Percentiles rank a stretch among this genome's conserved stretches.
These are phyloP conservation scores for Kodamaea sagamina DNA, from an alignment of 805 yeast genomes.

Conservation along the genomic window DNA sequence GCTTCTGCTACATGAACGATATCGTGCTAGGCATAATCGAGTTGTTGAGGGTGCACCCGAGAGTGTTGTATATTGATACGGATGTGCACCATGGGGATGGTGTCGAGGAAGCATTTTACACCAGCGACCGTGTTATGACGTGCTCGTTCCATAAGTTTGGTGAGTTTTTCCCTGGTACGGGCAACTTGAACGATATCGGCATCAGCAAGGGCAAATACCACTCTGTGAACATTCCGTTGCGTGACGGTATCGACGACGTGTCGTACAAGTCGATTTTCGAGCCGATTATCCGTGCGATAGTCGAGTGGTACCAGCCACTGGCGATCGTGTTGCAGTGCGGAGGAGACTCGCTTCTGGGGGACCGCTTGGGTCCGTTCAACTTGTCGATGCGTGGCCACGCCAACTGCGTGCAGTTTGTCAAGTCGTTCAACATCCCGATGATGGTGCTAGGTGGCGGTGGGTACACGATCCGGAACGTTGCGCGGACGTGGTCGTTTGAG, in stretches of 20 bases:
- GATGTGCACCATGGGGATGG: conserved; percentile 33
- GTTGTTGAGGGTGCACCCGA: conserved; percentile 28
- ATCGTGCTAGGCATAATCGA: conserved; percentile 30
- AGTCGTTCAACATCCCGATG: conserved; percentile 26
- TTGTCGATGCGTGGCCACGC: conserved; percentile 32
- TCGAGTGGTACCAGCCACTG: conserved; percentile 33
- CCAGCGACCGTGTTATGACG: conserved; percentile 31
- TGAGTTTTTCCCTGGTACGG: conserved; percentile 33
- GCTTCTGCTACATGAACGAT: conserved; percentile 31
- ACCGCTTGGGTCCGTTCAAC: conserved; percentile 31
- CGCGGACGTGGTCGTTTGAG: conserved; percentile 31
- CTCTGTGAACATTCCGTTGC: conserved; percentile 28
- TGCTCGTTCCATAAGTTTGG: conserved; percentile 31
- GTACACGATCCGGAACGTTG: conserved; percentile 31
- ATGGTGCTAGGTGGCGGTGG: conserved; percentile 35
- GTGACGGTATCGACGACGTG: conserved; percentile 32
- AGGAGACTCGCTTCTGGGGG: conserved; percentile 31
- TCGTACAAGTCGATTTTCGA: conserved; percentile 31
- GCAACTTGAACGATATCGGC: conserved; percentile 31
- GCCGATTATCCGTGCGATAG: conserved; percentile 27
- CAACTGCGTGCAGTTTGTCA: conserved; percentile 29
- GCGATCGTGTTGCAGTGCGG: conserved; percentile 32
- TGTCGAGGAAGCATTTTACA: conserved; percentile 30
- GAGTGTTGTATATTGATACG: conserved; percentile 30
- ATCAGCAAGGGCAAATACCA: conserved; percentile 31